Evolutionary conservation across 495 filamentous ascomycete genomes (phyloP), one percentile per base, ranked within the genome.

Genomic region (Lasiosphaeria hispida): DNA sequence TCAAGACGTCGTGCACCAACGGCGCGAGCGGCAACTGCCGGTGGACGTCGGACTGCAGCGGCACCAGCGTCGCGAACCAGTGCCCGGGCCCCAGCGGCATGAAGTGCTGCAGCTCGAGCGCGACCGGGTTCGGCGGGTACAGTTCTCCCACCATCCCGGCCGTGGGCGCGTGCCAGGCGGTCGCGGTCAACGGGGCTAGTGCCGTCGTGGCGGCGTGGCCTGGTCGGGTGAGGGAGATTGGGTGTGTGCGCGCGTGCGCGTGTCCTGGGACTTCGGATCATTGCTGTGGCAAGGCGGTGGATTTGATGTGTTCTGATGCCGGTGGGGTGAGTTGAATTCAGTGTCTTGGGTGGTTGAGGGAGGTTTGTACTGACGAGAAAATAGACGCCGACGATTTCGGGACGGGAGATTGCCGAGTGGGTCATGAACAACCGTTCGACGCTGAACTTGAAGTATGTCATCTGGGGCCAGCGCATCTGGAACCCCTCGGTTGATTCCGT

Each of bases 391-490:
- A 52, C 39, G 2, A 43, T 62, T 17, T 69, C 66, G 7, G 75
- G 75, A 8, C 59, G 62, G 0, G 51, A 69, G 51, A 74, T 79
- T 23, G 76, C 76, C 10, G 73, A 79, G 55, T 79, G 76, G 76
- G 63, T 70, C 8, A 79, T 77, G 77, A 69, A 75, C 33, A 71
- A 77, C 57, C 64, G 68, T 37, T 53, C 49, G 4, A 42, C 59
- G 3, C 63, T 79, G 36, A 69, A 69, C 44, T 58, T 77, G 45
- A 79, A 77, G 60, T 79, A 79, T 48, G 67, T 77, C 11, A 79
- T 79, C 52, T 79, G 76, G 76, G 76, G 76, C 15, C 76, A 79
- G 65, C 56, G 58, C 19, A 79, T 79, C 58, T 79, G 75, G 76
- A 70, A 69, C 40, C 63, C 69, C 2, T 43, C 55, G 7, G 33